Conservation (phyloP, 2,329 filamentous ascomycete species). For the Aspergillus sp. region DNA sequence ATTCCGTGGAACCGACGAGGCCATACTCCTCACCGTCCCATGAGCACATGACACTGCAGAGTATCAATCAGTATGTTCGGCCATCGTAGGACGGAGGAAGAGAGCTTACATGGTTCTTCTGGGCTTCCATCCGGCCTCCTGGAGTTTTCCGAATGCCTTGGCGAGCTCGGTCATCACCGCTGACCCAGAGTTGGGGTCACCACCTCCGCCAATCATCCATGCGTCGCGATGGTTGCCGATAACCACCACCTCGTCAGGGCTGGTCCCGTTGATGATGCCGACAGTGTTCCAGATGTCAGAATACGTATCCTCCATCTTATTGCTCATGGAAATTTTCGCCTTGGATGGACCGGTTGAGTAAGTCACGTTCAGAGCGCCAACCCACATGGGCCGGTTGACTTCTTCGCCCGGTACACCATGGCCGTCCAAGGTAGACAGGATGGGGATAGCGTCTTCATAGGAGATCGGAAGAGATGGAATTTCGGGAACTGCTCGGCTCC, state of each 20-base stretch:
- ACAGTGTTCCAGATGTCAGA: constrained; percentile 14
- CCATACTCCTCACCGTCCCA: neutral
- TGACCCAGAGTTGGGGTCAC: constrained; percentile 43
- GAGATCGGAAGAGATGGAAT: neutral
- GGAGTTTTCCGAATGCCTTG: constrained; percentile 39
- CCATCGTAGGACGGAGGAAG: constrained; percentile 3
- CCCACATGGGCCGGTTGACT: constrained; percentile 3
- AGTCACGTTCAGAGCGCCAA: constrained; percentile 6
- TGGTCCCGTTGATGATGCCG: constrained; percentile 14
- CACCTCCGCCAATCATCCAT: constrained; percentile 45
- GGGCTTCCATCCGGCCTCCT: constrained; percentile 43
- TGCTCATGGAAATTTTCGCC: constrained; percentile 12
- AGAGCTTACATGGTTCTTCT: constrained; percentile 33
- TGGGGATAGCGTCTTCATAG: constrained; percentile 6
- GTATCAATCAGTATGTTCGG: neutral
- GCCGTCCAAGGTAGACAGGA: constrained; percentile 21
- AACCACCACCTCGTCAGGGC: constrained; percentile 35
- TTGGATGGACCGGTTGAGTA: constrained; percentile 8
- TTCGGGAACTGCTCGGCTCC: neutral
- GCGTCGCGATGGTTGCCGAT: constrained; percentile 47
- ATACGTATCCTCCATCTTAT: constrained; percentile 7
- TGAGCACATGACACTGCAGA: neutral
- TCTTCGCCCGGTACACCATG: constrained; percentile 18
- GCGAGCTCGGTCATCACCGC: constrained; percentile 42
- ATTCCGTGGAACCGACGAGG: too few relatives aligned